phyloP scores from a whole-genome alignment of 2,329 filamentous ascomycete genomes.

The Exophiala sp. region DNA sequence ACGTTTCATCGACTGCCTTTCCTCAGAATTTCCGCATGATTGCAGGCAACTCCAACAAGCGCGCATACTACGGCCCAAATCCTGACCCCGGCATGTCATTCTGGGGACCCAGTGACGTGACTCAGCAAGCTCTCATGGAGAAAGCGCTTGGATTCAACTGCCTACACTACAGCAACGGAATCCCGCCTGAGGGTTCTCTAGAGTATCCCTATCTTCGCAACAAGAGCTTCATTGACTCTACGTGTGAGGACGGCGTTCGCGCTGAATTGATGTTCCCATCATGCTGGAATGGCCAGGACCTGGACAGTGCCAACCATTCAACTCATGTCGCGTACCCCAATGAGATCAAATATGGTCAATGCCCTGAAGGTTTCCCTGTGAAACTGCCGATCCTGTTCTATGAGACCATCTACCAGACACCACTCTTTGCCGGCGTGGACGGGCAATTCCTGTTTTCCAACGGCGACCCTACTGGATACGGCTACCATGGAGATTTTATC shows the following conservation, averaged over 20 bases:
- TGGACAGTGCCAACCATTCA: constrained; percentile 50
- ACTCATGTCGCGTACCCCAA: constrained; percentile 72
- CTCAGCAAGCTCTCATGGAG: constrained; percentile 65
- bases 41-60: constrained; percentile 62
- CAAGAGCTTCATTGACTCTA: constrained; percentile 70
- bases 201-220: constrained; percentile 76
- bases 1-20: constrained; percentile 50
- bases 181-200: constrained; percentile 62
- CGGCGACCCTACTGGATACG: constrained; percentile 47
- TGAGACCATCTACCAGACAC: constrained; percentile 77
- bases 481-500: constrained; percentile 59
- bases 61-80: constrained; percentile 64
- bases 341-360: constrained; percentile 68
- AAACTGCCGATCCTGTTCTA: constrained; percentile 72
- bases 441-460: constrained; percentile 67
- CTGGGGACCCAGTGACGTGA: constrained; percentile 61
- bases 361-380: constrained; percentile 61
- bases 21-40: constrained; percentile 75
- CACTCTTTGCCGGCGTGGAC: constrained; percentile 54
- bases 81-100: constrained; percentile 62
- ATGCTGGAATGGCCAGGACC: constrained; percentile 73
- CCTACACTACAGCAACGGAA: constrained; percentile 63
- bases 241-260: constrained; percentile 76
- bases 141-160: constrained; percentile 94
- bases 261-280: constrained; percentile 83